Evolutionary conservation across 2,329 filamentous ascomycete species (phyloP), one percentile per base, ranked within the genome.

Genomic region (Curvularia sp.): DNA sequence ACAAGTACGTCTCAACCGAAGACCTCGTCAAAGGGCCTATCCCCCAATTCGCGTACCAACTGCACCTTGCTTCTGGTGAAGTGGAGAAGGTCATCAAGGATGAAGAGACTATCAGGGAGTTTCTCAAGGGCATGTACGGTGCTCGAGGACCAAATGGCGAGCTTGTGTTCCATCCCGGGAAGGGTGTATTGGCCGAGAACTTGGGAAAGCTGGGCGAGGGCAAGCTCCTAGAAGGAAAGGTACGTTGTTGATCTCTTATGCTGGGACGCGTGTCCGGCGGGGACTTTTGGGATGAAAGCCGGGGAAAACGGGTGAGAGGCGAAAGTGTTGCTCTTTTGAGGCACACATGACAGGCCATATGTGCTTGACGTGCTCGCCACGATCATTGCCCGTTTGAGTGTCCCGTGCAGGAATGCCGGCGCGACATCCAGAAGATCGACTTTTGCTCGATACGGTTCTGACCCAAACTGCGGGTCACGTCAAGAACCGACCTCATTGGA

Each of bases 31-130:
- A 80, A 42, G 79, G 65, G 71, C 81, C 53, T 70, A 67, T 91
- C 39, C 87, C 88, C 42, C 89, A 90, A 70, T 94, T 96, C 72
- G 83, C 79, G 13, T 99, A 99, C 77, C 94, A 97, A 81, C 74
- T 95, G 45, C 92, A 96, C 65, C 85, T 97, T 50, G 84, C 83
- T 1, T 87, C 88, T 19, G 86, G 87, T 0, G 87, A 89, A 15
- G 75, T 80, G 34, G 78, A 80, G 61, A 74, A 74, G 59, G 66
- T 55, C 32, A 69, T 80, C 59, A 81, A 83, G 23, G 85, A 85
- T 30, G 82, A 84, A 68, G 83, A 85, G 48, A 84, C 86, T 55
- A 84, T 96, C 51, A 82, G 86, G 48, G 84, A 87, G 66, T 91
- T 96, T 70, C 76, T 98, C 64, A 86, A 83, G 61, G 85, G 83